Conservation (phyloP, 495 filamentous ascomycete genomes). For the Hyaloscypha variabilis region DNA sequence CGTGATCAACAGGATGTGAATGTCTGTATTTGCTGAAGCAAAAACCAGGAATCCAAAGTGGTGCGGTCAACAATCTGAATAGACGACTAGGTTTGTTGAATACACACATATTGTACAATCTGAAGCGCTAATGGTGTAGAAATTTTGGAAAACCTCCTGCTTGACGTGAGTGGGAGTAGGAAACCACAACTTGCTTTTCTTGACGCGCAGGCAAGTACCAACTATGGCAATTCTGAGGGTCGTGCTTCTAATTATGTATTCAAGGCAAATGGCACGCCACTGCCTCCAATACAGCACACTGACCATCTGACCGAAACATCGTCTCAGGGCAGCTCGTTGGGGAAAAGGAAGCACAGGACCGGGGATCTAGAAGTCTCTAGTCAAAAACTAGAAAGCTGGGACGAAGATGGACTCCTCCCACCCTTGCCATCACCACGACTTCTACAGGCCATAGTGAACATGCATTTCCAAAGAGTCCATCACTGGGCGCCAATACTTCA, state of each 20-base stretch:
- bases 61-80: conserved; percentile 21
- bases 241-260: too few species aligned
- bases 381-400: too few species aligned
- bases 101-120: too few species aligned
- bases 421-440: neutral
- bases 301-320: too few species aligned
- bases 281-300: too few species aligned
- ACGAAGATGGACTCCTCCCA: neutral
- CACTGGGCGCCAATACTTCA: conserved; percentile 46
- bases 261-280: too few species aligned
- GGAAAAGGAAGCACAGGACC: too few species aligned
- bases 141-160: conserved; percentile 21
- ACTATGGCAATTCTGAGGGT: neutral
- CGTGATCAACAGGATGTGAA: neutral
- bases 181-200: conserved; percentile 6
- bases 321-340: too few species aligned
- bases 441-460: conserved; percentile 32
- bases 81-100: conserved; percentile 15
- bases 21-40: conserved; percentile 14
- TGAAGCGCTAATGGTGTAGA: conserved; percentile 8
- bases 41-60: conserved; percentile 22
- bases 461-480: conserved; percentile 37
- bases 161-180: conserved; percentile 18
- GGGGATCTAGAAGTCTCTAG: too few species aligned
- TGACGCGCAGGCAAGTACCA: neutral